phyloP scores from a whole-genome alignment of 2,329 filamentous ascomycete species.

The Aspergillus alliaceus region DNA sequence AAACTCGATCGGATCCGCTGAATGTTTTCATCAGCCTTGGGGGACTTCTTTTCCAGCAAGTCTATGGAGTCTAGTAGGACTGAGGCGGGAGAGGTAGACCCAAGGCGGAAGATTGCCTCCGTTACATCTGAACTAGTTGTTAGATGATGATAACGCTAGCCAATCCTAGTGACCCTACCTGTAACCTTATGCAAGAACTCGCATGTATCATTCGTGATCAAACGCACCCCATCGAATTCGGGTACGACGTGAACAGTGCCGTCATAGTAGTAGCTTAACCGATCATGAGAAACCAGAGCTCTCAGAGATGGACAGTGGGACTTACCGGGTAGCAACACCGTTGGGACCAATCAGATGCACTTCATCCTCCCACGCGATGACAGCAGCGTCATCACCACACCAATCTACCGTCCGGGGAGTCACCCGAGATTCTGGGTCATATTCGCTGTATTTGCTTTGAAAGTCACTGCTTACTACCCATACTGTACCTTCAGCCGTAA shows the following conservation, averaged over 20 bases:
- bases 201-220: slow-evolving; percentile 91
- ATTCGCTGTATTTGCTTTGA: slow-evolving; percentile 86
- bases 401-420: slow-evolving; percentile 86
- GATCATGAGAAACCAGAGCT: slow-evolving; percentile 15
- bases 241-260: slow-evolving; percentile 85
- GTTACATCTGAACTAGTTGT: slow-evolving; percentile 59
- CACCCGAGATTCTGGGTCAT: slow-evolving; percentile 82
- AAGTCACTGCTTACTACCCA: slow-evolving; percentile 97
- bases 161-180: slow-evolving; percentile 36
- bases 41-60: slow-evolving; percentile 87
- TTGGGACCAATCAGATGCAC: slow-evolving; percentile 88
- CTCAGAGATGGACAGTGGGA: not conserved
- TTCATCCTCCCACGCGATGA: slow-evolving; percentile 97
- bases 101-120: slow-evolving; percentile 84
- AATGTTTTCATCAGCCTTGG: slow-evolving; percentile 96
- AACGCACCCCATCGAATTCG: slow-evolving; percentile 82
- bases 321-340: slow-evolving; percentile 65
- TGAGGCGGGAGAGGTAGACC: slow-evolving; percentile 83
- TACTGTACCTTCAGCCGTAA: slow-evolving; percentile 78
- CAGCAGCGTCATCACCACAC: slow-evolving; percentile 92
- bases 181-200: slow-evolving; percentile 97
- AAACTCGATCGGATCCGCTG: slow-evolving; percentile 86
- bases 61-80: slow-evolving; percentile 92
- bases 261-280: slow-evolving; percentile 79
- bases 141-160: not conserved